Conservation (phyloP, 2,329 filamentous ascomycete genomes). For the Exophiala xenobiotica region DNA sequence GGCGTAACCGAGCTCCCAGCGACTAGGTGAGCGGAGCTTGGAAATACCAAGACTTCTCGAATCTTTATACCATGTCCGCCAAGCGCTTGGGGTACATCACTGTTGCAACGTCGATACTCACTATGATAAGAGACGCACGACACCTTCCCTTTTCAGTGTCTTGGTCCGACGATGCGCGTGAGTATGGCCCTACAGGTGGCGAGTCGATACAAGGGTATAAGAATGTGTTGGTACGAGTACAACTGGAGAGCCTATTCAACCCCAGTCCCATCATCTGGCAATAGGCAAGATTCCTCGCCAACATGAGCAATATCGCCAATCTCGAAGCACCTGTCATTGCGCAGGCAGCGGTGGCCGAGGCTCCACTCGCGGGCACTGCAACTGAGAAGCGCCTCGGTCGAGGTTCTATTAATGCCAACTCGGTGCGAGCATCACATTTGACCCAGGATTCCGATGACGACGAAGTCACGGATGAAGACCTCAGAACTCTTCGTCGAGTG, state of each 20-base stretch:
- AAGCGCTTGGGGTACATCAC: constrained; percentile 17
- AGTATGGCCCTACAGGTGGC: background rate
- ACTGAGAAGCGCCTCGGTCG: constrained; percentile 22
- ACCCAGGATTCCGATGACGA: constrained; percentile 8
- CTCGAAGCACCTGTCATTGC: constrained; percentile 25
- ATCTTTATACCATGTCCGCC: constrained; percentile 10
- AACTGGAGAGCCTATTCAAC: background rate
- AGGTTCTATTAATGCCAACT: constrained; percentile 19
- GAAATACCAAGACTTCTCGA: constrained; percentile 13
- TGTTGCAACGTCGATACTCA: background rate
- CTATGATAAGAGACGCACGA: constrained; percentile 3
- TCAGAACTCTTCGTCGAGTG: constrained; percentile 27
- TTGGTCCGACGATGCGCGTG: constrained; percentile 6
- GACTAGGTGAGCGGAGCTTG: too few relatives aligned
- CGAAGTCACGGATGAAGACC: constrained; percentile 30
- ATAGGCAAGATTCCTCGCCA: constrained; percentile 1
- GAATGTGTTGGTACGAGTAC: background rate
- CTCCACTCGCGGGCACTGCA: constrained; percentile 14
- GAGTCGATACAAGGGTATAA: constrained; percentile 6
- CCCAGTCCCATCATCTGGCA: background rate
- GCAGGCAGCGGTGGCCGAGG: constrained; percentile 18
- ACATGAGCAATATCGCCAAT: constrained; percentile 21
- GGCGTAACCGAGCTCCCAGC: too few relatives aligned
- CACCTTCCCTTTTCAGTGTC: constrained; percentile 20
- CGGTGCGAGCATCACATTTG: constrained; percentile 1